Evolutionary conservation across 768 basidiomycete genomes (phyloP), one percentile per base, ranked within the genome.

Genomic region (Termitomyces sp.): DNA sequence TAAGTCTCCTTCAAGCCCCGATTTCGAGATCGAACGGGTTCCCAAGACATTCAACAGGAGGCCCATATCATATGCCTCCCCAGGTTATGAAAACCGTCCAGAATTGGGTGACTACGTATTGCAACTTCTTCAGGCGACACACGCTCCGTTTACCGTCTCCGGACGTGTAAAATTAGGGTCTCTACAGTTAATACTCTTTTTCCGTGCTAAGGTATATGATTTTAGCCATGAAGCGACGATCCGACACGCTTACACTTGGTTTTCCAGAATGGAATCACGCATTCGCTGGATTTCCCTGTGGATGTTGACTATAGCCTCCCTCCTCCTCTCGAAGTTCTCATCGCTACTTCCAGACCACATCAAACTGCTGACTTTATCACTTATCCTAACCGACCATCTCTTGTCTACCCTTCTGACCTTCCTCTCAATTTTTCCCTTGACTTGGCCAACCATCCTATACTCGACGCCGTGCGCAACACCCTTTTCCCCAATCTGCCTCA

Each of bases 261-360:
- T n/a, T 45, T 7, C 50, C 61, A 93, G 90, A 85, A 84, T 60
- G 89, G 87, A 34, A 87, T 89, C 60, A 85, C 88, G 0, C 88
- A 93, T 67, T 87, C 89, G 9, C 78, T 93, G 22, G 88, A 91
- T 68, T 92, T 92, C 67, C 91, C 91, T 5, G 82, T 93, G 59
- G 87, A 92, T 65, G 79, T 89, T 47, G 85, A 86, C 62, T 84
- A 87, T 65, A 85, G 83, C 68, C 80, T 85, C 16, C 89, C 90
- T 16, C 89, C 89, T 1, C 84, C 91, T 16, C 79, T 92, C 58
- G 89, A 91, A 63, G 88, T 89, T 52, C 79, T 93, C 66, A 82
- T 92, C 63, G 85, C 84, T 4, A 81, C 89, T 18, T 92, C 88
- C 71, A 77, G 82, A 65, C 86, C 87, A 6, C 83, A 87, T 64